These are phyloP conservation scores for Pugionium dolabratum DNA, from an alignment of 345 rosid genomes.

Conservation along the genomic window DNA sequence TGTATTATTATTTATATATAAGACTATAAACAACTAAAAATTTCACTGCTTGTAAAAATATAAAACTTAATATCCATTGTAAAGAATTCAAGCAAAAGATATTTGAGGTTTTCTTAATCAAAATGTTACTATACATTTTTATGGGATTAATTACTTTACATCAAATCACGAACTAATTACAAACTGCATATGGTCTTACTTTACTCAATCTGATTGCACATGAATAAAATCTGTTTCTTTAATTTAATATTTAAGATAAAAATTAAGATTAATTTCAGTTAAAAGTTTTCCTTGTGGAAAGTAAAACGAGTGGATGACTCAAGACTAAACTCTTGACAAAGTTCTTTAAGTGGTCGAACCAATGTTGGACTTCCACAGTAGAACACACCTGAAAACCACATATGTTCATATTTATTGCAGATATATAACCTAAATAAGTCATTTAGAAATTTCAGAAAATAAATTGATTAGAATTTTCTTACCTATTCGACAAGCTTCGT, in stretches of 20 bases:
- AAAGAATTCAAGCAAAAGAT: neutral
- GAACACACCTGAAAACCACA: slow-evolving; percentile 69
- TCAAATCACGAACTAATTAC: slow-evolving; percentile 28
- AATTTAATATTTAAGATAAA: neutral
- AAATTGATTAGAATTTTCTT: neutral
- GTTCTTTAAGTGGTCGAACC: slow-evolving; percentile 58
- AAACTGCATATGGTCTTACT: slow-evolving; percentile 11
- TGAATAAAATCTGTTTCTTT: slow-evolving; percentile 23
- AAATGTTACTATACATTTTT: slow-evolving; percentile 19
- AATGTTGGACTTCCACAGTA: slow-evolving; percentile 92
- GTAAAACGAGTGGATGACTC: slow-evolving; percentile 78
- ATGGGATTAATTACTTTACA: slow-evolving; percentile 28
- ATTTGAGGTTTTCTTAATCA: slow-evolving; percentile 20
- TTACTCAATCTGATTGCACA: slow-evolving; percentile 7
- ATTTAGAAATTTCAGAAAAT: neutral
- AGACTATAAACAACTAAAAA: no score
- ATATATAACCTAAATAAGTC: neutral
- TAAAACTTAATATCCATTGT: no score
- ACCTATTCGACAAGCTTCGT: slow-evolving; percentile 75
- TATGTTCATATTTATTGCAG: slow-evolving; percentile 7
- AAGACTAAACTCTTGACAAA: slow-evolving; percentile 79
- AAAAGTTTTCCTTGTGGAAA: slow-evolving; percentile 93
- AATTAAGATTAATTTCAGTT: slow-evolving; percentile 20
- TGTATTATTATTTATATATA: no score
- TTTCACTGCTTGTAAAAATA: no score